These are phyloP conservation scores for Corrigiola litoralis DNA, from an alignment of 179 eudicot genomes.

Conservation along the genomic window DNA sequence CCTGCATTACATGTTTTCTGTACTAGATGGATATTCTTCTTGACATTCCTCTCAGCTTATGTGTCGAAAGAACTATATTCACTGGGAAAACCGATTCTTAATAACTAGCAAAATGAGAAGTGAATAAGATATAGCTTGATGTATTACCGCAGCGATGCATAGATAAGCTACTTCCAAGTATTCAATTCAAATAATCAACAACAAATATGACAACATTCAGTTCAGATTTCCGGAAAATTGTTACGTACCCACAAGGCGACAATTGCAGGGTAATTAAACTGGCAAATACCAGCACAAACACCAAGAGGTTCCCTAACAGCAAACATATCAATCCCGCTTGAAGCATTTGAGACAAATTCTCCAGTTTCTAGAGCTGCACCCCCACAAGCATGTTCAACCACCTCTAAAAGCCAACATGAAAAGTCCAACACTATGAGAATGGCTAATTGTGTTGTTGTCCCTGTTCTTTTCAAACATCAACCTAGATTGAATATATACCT, in stretches of 20 bases:
- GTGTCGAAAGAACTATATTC: too few relatives aligned
- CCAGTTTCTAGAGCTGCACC: constrained; percentile 60
- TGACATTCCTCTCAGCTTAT: too few relatives aligned
- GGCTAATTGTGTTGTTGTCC: not conserved
- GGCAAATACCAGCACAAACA: constrained; percentile 85
- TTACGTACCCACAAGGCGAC: constrained; percentile 61
- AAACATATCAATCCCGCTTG: constrained; percentile 55
- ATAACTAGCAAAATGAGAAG: too few relatives aligned
- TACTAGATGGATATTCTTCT: too few relatives aligned
- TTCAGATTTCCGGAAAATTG: not conserved
- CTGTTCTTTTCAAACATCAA: not conserved
- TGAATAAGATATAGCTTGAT: not conserved
- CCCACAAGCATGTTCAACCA: constrained; percentile 76
- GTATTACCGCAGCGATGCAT: not conserved
- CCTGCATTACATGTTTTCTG: too few relatives aligned
- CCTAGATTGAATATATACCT: constrained; percentile 36
- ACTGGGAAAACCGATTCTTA: too few relatives aligned
- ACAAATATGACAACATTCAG: not conserved
- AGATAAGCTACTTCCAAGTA: not conserved
- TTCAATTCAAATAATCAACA: not conserved
- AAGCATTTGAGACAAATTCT: constrained; percentile 56
- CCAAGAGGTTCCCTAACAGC: constrained; percentile 74
- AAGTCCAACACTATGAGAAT: not conserved
- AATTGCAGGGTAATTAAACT: constrained; percentile 57
- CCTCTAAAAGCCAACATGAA: constrained; percentile 45